Evolutionary conservation across 2,329 filamentous ascomycete species (phyloP), one percentile per base, ranked within the genome.

Genomic region (Fusarium sp.): DNA sequence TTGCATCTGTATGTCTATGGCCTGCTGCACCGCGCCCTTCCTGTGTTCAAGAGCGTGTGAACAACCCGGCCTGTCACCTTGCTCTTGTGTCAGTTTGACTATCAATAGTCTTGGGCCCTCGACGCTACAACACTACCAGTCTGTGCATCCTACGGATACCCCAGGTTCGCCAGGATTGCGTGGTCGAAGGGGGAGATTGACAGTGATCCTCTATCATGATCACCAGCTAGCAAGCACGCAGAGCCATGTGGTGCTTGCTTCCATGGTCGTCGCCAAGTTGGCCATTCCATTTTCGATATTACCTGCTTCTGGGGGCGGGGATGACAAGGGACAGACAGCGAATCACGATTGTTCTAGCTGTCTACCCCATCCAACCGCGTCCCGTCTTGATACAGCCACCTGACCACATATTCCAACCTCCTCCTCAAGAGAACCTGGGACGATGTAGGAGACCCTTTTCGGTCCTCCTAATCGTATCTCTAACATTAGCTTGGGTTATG

Each of bases 391-490:
- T 69, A 71, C 74, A 76, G 75, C 75, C 76, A 75, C 73, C 76
- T 78, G 76, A 78, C 76, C 68, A 75, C 58, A 44, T 67, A 62
- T 67, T 71, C 75, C 71, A 78, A 78, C 71, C 75, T 70, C 64
- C 68, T 72, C 65, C 33, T 58, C 62, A 63, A 38, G 49, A 59
- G 63, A 64, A 74, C 62, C 59, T 67, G 64, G 56, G 59, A 70
- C 66, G 58, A 56, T 70, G 67, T 66, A 66, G 70, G 62, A 68
- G 51, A 62, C 58, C 66, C 64, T 62, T 71, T 71, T 68, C 44
- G 40, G 44, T 67, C 40, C 57, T 64, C 22, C 46, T 58, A n/a
- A 53, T 65, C 42, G 27, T 36, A 27, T 57, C 24, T 22, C n/a
- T 51, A 40, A 46, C 69, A 69, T 70, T 73, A 70, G 72, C 56